phyloP scores from a whole-genome alignment of 495 filamentous ascomycete genomes.

The Wilcoxina mikolae region DNA sequence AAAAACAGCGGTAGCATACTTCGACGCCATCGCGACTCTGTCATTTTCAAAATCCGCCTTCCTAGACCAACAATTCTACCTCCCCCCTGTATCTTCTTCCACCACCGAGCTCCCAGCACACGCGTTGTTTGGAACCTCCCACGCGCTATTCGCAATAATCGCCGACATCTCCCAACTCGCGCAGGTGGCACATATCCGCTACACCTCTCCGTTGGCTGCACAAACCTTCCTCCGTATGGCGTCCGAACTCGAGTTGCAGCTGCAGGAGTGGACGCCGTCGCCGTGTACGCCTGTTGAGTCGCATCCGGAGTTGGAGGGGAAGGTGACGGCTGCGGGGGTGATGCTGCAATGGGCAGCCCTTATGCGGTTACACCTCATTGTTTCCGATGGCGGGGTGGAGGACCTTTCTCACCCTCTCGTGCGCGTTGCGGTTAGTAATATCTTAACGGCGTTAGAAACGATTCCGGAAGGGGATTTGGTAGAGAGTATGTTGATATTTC shows the following conservation, averaged over 20 bases:
- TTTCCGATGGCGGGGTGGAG: neutral
- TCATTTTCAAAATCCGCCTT: slow-evolving; percentile 2
- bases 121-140: slow-evolving; percentile 7
- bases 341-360: slow-evolving; percentile 10
- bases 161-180: slow-evolving; percentile 6
- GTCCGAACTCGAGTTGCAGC: slow-evolving; percentile 1
- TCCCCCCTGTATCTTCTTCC: neutral
- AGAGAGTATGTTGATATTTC: slow-evolving; percentile 10
- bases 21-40: slow-evolving; percentile 6
- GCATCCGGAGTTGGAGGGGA: neutral
- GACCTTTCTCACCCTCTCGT: slow-evolving; percentile 2
- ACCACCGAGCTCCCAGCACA: neutral
- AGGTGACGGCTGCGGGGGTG: slow-evolving; percentile 6
- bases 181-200: slow-evolving; percentile 4
- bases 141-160: slow-evolving; percentile 7
- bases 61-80: slow-evolving; percentile 9
- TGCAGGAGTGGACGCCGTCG: slow-evolving; percentile 1
- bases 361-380: slow-evolving; percentile 7
- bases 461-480: slow-evolving; percentile 7
- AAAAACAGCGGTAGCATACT: slow-evolving; percentile 6
- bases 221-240: slow-evolving; percentile 1
- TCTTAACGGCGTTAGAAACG: slow-evolving; percentile 1
- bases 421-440: slow-evolving; percentile 1
- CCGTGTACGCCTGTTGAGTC: neutral
- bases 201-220: neutral